Evolutionary conservation across 2,329 filamentous ascomycete genomes (phyloP).

Genomic region (Beauveria sp.): DNA sequence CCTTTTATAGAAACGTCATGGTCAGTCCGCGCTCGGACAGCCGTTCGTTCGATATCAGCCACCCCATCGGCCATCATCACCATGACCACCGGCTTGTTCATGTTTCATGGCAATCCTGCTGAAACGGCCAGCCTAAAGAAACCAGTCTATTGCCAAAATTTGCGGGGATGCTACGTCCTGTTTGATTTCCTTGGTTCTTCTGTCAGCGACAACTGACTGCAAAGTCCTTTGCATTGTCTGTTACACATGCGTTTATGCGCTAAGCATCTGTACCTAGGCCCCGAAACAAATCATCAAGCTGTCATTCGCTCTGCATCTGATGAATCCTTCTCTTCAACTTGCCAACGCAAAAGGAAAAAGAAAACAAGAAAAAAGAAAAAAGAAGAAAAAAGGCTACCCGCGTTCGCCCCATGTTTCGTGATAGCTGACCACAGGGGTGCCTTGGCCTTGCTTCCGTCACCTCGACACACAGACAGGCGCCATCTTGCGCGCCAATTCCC

Average conservation of each 20-base stretch:
- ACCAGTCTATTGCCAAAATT: neutral
- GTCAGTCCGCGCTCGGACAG: too few species aligned
- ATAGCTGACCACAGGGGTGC: neutral
- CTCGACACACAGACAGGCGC: neutral
- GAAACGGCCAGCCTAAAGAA: neutral
- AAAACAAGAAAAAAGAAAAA: neutral
- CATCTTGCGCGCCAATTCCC: neutral
- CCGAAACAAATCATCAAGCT: neutral
- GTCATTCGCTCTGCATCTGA: neutral
- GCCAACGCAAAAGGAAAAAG: neutral
- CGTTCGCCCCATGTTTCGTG: neutral
- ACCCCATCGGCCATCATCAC: neutral
- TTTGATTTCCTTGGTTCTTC: neutral
- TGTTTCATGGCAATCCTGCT: conserved; percentile 6
- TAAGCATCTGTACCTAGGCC: too few species aligned
- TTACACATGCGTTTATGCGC: too few species aligned
- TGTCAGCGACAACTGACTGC: too few species aligned
- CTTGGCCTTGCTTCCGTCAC: neutral
- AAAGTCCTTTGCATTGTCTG: too few species aligned
- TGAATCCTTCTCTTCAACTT: neutral
- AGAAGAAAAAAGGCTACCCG: neutral
- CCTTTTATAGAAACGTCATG: too few species aligned
- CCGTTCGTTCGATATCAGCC: neutral
- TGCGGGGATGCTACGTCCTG: neutral
- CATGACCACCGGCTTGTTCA: neutral